Evolutionary conservation across 2,329 filamentous ascomycete species (phyloP), one percentile per base, ranked within the genome.

Genomic region (Colletotrichum sublineola): DNA sequence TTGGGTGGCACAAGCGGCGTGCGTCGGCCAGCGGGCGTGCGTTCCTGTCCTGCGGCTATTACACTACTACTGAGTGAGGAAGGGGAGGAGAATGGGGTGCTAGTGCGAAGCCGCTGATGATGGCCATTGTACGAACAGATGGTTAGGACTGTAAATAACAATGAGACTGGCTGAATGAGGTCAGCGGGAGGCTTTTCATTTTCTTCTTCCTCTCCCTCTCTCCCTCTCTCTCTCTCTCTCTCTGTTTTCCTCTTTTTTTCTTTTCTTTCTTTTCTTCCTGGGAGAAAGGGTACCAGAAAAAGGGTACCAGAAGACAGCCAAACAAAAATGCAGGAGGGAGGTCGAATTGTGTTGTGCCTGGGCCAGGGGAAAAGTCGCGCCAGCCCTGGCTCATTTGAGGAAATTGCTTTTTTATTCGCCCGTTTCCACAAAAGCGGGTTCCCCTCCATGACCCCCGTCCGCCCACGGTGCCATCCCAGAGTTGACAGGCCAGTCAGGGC

Each of bases 381-480:
- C 69, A 48, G 69, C 69, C 66, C 66, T 53, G 44, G 55, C 44
- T 74, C 73, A 75, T 75, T 75, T 74, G 56, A 53, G 67, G 73
- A 75, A 75, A 75, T 75, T 75, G 73, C 60, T 63, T 73, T 71
- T 71, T 75, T 68, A 75, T 72, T 75, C 71, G 73, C 66, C 67
- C 52, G 58, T 68, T 61, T 44, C 73, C 73, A 74, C 73, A 67
- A 56, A 20, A 62, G 29, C 24, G 12, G 38, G 38, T 31, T 15
- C 50, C 31, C 18, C 38, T 48, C 24, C 46, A 46, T 29, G 24
- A 24, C 68, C 72, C 64, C 55, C 36, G 67, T 58, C 62, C 57
- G 46, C 40, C n/a, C 36, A n/a, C n/a, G 36, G 38, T 36, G 31
- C 62, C 67, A 57, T 71, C 68, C 68, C 62, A 67, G 63, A 67